Percentiles rank a stretch among this genome's conserved stretches.
phyloP scores from a whole-genome alignment of 768 basidiomycete species.

The Candolleomyces aberdarensis region DNA sequence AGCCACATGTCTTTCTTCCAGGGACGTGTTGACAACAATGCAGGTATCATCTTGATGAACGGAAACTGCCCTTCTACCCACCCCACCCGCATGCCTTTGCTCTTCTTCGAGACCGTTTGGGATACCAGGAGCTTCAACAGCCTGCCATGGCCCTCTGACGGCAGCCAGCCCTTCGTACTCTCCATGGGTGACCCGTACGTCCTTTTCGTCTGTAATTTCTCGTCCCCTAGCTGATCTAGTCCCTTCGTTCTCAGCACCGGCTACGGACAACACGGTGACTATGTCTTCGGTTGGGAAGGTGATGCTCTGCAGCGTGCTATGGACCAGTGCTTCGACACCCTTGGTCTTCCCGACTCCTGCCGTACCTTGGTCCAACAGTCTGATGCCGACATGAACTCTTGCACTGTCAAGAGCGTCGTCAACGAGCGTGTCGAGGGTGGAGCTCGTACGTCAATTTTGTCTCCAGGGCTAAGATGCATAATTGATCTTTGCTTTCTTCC shows the following conservation, averaged over 20 bases:
- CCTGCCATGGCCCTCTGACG: slow-evolving; percentile 7
- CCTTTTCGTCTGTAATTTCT: neutral
- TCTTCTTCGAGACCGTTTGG: slow-evolving; percentile 12
- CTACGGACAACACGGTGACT: slow-evolving; percentile 13
- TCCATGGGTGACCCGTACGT: slow-evolving; percentile 10
- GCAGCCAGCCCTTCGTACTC: slow-evolving; percentile 9
- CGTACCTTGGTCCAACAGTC: slow-evolving; percentile 1
- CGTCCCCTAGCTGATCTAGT: neutral
- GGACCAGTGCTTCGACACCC: slow-evolving; percentile 10
- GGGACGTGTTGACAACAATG: slow-evolving; percentile 3
- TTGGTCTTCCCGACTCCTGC: slow-evolving; percentile 10
- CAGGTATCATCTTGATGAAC: slow-evolving; percentile 57
- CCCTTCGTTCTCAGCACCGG: slow-evolving; percentile 1
- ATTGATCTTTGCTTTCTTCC: neutral
- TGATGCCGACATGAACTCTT: slow-evolving; percentile 10
- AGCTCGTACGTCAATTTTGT: neutral
- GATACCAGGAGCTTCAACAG: slow-evolving; percentile 6
- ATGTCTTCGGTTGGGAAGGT: slow-evolving; percentile 11
- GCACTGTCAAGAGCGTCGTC: neutral
- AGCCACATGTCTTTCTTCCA: slow-evolving; percentile 9
- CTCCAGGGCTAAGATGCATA: neutral
- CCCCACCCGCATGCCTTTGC: slow-evolving; percentile 9
- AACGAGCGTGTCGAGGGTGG: slow-evolving; percentile 10
- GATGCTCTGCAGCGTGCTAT: slow-evolving; percentile 8
- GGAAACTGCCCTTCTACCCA: slow-evolving; percentile 93